Conservation (phyloP, 2,329 filamentous ascomycete genomes). For the Alternaria brassicicola region DNA sequence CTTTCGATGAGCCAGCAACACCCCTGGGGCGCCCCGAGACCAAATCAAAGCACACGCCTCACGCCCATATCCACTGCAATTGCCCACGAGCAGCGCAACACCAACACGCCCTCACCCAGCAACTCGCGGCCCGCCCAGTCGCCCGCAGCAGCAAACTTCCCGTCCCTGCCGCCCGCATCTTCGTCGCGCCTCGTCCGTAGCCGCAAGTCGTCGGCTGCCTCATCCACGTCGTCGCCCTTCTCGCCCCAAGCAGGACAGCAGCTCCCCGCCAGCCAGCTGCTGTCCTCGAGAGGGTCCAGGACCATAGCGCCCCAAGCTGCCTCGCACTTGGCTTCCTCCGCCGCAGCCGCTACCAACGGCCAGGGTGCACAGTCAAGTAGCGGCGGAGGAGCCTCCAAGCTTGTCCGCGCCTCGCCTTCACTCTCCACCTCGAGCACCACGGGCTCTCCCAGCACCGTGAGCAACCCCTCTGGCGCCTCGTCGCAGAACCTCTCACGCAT, state of each 20-base stretch:
- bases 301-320: slow-evolving; percentile 60
- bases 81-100: slow-evolving; percentile 52
- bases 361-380: slow-evolving; percentile 59
- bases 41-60: slow-evolving; percentile 62
- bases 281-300: slow-evolving; percentile 63
- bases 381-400: slow-evolving; percentile 62
- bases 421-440: slow-evolving; percentile 55
- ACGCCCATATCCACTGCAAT: slow-evolving; percentile 62
- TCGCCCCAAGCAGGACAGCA: slow-evolving; percentile 64
- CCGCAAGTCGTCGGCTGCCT: slow-evolving; percentile 61
- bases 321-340: slow-evolving; percentile 62
- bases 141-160: slow-evolving; percentile 59
- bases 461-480: slow-evolving; percentile 51
- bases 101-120: slow-evolving; percentile 53
- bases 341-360: slow-evolving; percentile 57
- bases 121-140: slow-evolving; percentile 59
- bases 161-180: slow-evolving; percentile 55
- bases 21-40: slow-evolving; percentile 62
- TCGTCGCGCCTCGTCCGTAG: slow-evolving; percentile 58
- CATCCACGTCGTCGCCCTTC: slow-evolving; percentile 62
- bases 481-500: slow-evolving; percentile 76
- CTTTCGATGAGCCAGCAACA: slow-evolving; percentile 60
- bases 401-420: slow-evolving; percentile 65
- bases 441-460: slow-evolving; percentile 59
- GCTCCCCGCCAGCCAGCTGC: slow-evolving; percentile 57